Evolutionary conservation across 2,329 filamentous ascomycete genomes (phyloP).

Genomic region (Thermomyces lanuginosus): DNA sequence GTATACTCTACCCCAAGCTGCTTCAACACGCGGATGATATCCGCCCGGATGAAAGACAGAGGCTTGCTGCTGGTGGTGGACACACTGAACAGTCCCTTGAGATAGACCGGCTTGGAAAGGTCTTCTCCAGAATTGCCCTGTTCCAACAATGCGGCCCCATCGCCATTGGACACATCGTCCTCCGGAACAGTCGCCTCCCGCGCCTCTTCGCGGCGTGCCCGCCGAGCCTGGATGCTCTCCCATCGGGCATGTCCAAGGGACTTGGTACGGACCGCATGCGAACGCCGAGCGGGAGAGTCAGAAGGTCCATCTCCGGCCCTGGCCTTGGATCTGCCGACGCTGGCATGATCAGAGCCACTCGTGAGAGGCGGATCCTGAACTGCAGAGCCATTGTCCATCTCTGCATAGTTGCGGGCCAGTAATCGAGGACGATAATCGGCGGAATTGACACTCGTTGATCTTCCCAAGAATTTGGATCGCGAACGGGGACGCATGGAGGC

Average conservation of each 20-base stretch:
- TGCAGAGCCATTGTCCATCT: slow-evolving; percentile 35
- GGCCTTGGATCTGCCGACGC: too few relatives aligned
- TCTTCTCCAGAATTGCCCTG: slow-evolving; percentile 47
- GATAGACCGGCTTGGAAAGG: slow-evolving; percentile 71
- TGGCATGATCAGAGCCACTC: slow-evolving; percentile 57
- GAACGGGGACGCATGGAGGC: slow-evolving; percentile 43
- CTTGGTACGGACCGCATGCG: slow-evolving; percentile 58
- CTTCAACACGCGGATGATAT: slow-evolving; percentile 78
- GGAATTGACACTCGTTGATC: slow-evolving; percentile 84
- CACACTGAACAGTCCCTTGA: slow-evolving; percentile 94
- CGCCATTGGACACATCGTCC: slow-evolving; percentile 69
- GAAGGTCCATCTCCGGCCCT: too few relatives aligned
- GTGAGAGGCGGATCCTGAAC: slow-evolving; percentile 53
- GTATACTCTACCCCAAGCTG: slow-evolving; percentile 79
- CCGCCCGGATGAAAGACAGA: slow-evolving; percentile 64
- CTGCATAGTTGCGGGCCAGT: slow-evolving; percentile 37
- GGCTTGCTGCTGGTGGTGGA: slow-evolving; percentile 91
- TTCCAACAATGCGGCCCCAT: slow-evolving; percentile 34
- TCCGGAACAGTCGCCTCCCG: slow-evolving; percentile 69
- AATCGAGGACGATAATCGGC: slow-evolving; percentile 57
- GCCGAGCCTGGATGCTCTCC: slow-evolving; percentile 80
- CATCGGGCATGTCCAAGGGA: slow-evolving; percentile 76
- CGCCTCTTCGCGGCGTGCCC: slow-evolving; percentile 55
- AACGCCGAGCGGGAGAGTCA: slow-evolving; percentile 41
- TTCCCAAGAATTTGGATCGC: slow-evolving; percentile 53